Evolutionary conservation across 257 asterid species (phyloP).

Genomic region (Euphrasia confusa): DNA sequence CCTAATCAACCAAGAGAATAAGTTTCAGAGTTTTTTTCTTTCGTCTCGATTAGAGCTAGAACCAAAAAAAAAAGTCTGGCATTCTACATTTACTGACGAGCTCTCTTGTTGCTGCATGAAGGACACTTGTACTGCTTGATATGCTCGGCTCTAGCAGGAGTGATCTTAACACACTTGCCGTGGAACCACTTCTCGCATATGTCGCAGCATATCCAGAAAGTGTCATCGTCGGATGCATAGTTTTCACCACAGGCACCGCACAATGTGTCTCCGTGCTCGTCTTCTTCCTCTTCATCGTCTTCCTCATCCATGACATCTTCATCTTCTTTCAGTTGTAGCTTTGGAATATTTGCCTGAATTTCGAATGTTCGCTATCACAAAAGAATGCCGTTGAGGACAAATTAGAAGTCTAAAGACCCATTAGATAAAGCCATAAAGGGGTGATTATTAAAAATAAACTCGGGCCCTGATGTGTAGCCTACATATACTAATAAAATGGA

Average conservation of each 20-base stretch:
- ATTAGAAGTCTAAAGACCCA: neutral
- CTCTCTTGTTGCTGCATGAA: slow-evolving; percentile 72
- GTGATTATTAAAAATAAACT: neutral
- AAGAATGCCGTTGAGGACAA: slow-evolving; percentile 5
- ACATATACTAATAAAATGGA: neutral
- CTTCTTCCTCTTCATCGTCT: slow-evolving; percentile 57
- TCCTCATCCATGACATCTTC: slow-evolving; percentile 56
- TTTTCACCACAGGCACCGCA: slow-evolving; percentile 75
- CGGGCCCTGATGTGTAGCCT: neutral
- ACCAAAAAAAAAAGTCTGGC: neutral
- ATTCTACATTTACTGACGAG: slow-evolving; percentile 34
- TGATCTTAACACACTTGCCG: slow-evolving; percentile 86
- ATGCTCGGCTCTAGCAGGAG: slow-evolving; percentile 73
- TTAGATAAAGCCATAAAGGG: neutral
- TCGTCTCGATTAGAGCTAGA: no score
- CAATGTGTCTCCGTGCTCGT: slow-evolving; percentile 58
- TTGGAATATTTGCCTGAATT: slow-evolving; percentile 36
- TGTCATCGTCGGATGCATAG: slow-evolving; percentile 37
- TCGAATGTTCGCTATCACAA: slow-evolving; percentile 35
- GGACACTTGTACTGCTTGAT: slow-evolving; percentile 90
- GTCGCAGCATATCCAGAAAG: slow-evolving; percentile 91
- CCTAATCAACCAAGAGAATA: slow-evolving; percentile 11
- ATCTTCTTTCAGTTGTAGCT: slow-evolving; percentile 46
- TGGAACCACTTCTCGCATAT: slow-evolving; percentile 88
- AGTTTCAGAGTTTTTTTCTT: slow-evolving; percentile 5